Base-by-base conservation (phyloP, 371 early-diverging fungal genomes). In the Dinochytrium kinnereticum region DNA sequence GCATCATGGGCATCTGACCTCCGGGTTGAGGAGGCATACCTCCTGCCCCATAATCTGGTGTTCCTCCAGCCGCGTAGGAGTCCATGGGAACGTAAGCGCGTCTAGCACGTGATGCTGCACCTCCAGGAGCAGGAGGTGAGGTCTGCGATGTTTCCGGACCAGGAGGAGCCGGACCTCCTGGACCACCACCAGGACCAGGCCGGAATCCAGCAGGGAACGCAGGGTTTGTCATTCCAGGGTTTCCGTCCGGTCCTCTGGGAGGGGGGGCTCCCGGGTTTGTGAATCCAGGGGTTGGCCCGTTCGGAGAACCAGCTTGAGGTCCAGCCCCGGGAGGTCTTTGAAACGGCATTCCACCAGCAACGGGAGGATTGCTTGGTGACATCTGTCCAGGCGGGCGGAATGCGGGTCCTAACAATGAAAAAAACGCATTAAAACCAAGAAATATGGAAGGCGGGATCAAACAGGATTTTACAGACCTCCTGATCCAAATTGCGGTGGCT, bases 1-100 rank as follows among this genome's bases (percentile, higher is more conserved):
- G 64, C 10, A 64, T 31, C 64, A 64, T 55, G 7, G 57, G 57
- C 57, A 30, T 19, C 21, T 26, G 26, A 10, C 57, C 57, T 17
- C 17, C 24, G 24, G 68, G 68, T 64, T 34, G 64, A 40, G n/a
- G 64, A 51, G 30, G 64, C 72, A 31, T 34, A 17, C 64, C 36
- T 17, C 64, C 72, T 7, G 13, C 39, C 7, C 26, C 30, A 34
- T 39, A 71, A 26, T 1, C 34, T 1, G 5, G 1, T 2, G 31
- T 30, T 21, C 73, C 73, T 19, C 51, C 28, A 17, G 57, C 28
- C 39, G 59, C 26, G 40, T 24, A 40, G 21, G 21, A 13, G 49
- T 66, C 67, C 37, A 40, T 21, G 37, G 24, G 24, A 13, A 49
- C 67, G 49, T 66, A 66, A 21, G 49, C 67, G 19, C 67, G 24